These are phyloP conservation scores for Apostasia shenzhenica DNA, from an alignment of 106 monocot genomes.

Conservation along the genomic window DNA sequence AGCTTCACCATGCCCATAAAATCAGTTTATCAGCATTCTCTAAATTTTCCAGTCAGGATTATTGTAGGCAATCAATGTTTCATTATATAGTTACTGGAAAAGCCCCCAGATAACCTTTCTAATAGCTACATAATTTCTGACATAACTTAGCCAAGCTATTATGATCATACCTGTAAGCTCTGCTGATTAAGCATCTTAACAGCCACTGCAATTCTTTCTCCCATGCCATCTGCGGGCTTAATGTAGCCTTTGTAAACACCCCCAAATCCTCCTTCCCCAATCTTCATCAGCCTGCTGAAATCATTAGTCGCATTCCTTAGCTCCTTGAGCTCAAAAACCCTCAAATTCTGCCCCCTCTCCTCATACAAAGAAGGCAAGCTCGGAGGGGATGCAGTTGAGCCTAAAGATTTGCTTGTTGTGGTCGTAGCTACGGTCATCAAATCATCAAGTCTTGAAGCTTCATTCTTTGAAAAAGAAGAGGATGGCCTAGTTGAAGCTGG, in stretches of 20 bases:
- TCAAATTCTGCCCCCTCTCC: conserved; percentile 17
- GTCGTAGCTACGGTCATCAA: neutral
- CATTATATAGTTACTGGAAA: too few relatives aligned
- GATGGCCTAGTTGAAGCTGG: neutral
- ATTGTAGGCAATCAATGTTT: too few relatives aligned
- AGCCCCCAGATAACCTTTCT: too few relatives aligned
- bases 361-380: conserved; percentile 20
- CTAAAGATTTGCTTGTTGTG: conserved; percentile 14
- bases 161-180: conserved; percentile 16
- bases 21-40: too few relatives aligned
- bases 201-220: conserved; percentile 17
- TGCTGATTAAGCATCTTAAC: conserved; percentile 19
- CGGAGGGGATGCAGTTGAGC: conserved; percentile 14
- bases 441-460: conserved; percentile 1
- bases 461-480: neutral
- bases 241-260: conserved; percentile 22
- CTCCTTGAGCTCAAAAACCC: conserved; percentile 21
- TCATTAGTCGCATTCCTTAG: conserved; percentile 21
- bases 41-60: too few relatives aligned
- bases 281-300: conserved; percentile 19
- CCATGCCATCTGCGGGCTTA: conserved; percentile 11
- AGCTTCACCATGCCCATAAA: too few relatives aligned
- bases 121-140: too few relatives aligned
- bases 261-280: conserved; percentile 24
- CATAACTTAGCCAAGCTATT: too few relatives aligned